A percentile compares a stretch with the other conserved stretches of the same genome.
Conservation (phyloP, 1,284 basidiomycete genomes). For the Athelia psychrophila region DNA sequence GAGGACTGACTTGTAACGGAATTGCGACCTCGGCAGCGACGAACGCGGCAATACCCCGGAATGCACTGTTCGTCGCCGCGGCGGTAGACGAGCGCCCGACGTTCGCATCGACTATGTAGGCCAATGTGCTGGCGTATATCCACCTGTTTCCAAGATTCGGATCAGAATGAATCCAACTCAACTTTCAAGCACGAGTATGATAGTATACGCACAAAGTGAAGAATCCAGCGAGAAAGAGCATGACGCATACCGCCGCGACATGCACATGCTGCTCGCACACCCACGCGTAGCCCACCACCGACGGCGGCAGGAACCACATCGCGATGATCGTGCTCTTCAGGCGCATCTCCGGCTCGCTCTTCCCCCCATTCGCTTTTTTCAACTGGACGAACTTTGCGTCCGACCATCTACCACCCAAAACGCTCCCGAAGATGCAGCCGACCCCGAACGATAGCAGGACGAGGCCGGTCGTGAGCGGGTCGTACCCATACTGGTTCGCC, state of each 20-base stretch:
- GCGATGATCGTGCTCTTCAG: slow-evolving; percentile 59
- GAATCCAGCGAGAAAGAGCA: slow-evolving; percentile 69
- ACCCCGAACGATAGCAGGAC: slow-evolving; percentile 74
- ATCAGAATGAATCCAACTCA: slow-evolving; percentile 9
- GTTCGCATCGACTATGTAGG: slow-evolving; percentile 80
- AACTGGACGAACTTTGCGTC: slow-evolving; percentile 60
- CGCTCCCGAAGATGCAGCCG: slow-evolving; percentile 65
- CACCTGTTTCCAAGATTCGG: slow-evolving; percentile 38
- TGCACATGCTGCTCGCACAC: slow-evolving; percentile 60
- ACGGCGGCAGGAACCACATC: slow-evolving; percentile 53
- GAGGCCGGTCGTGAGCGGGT: slow-evolving; percentile 71
- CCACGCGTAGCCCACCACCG: slow-evolving; percentile 77
- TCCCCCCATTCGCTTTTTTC: slow-evolving; percentile 59
- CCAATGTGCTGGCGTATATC: slow-evolving; percentile 69
- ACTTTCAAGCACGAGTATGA: too few species aligned
- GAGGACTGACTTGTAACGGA: slow-evolving; percentile 51
- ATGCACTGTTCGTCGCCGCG: slow-evolving; percentile 68
- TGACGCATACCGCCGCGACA: slow-evolving; percentile 59
- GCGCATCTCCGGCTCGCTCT: slow-evolving; percentile 74
- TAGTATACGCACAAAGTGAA: slow-evolving; percentile 55
- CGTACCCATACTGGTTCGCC: slow-evolving; percentile 60
- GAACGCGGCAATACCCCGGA: slow-evolving; percentile 70
- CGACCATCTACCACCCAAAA: slow-evolving; percentile 77
- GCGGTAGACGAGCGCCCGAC: slow-evolving; percentile 69
- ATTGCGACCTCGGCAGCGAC: slow-evolving; percentile 67